Conservation (phyloP, 345 rosid species). For the Angophora floribunda region DNA sequence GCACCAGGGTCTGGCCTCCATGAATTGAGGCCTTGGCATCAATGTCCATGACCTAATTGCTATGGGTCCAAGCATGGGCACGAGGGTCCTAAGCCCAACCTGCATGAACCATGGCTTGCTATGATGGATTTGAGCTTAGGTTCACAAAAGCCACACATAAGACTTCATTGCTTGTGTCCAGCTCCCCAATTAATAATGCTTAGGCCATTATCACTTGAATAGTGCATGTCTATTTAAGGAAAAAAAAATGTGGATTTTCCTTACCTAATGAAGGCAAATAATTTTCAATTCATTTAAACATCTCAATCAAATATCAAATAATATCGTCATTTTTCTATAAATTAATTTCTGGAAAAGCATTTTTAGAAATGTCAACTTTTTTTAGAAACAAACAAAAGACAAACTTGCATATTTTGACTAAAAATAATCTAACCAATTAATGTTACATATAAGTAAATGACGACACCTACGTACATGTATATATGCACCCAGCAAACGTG, state of each 20-base stretch:
- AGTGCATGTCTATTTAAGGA: background rate
- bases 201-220: background rate
- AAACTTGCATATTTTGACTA: background rate
- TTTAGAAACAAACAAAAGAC: background rate
- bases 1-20: background rate
- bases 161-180: fast-evolving
- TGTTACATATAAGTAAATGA: background rate
- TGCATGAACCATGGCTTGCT: background rate
- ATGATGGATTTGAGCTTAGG: background rate
- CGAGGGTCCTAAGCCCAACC: background rate
- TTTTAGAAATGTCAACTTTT: background rate
- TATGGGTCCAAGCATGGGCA: too few species aligned
- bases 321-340: background rate
- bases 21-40: background rate
- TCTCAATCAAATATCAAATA: fast-evolving
- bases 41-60: fast-evolving
- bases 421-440: background rate
- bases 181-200: background rate
- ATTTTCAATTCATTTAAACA: background rate
- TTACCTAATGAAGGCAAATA: background rate
- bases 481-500: background rate
- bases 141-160: fast-evolving
- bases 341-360: background rate
- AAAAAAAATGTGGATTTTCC: background rate
- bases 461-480: background rate